These are phyloP conservation scores for Geopyxis carbonaria DNA, from an alignment of 495 filamentous ascomycete species.

Conservation along the genomic window DNA sequence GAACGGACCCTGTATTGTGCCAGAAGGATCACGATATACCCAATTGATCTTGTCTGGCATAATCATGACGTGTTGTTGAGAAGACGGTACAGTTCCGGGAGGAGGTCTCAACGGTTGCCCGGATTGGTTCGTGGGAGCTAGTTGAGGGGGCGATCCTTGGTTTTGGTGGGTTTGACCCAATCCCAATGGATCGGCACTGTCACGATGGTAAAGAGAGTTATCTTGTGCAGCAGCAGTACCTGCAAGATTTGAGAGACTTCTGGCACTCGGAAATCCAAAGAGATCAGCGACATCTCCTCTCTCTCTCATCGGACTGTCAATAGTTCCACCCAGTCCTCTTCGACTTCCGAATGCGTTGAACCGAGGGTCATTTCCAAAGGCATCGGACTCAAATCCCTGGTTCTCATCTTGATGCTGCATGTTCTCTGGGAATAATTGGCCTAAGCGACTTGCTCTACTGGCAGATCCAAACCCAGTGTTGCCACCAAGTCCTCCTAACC, in stretches of 20 bases:
- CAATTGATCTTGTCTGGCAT: slow-evolving; percentile 98
- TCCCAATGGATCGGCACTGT: slow-evolving; percentile 19
- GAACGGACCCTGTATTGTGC: slow-evolving; percentile 81
- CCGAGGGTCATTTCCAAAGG: slow-evolving; percentile 33
- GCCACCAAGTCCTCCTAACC: slow-evolving; percentile 35
- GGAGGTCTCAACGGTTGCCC: slow-evolving; percentile 19
- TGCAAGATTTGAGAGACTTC: slow-evolving; percentile 27
- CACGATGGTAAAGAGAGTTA: slow-evolving; percentile 25
- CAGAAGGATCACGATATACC: slow-evolving; percentile 92
- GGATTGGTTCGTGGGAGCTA: slow-evolving; percentile 9
- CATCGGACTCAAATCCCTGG: slow-evolving; percentile 21
- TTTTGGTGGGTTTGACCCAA: slow-evolving; percentile 16
- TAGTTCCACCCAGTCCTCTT: slow-evolving; percentile 39
- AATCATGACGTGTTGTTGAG: slow-evolving; percentile 67
- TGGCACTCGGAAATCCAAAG: slow-evolving; percentile 29
- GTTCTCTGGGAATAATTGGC: slow-evolving; percentile 83
- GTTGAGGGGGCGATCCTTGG: slow-evolving; percentile 15
- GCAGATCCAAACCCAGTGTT: slow-evolving; percentile 38
- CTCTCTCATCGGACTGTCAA: slow-evolving; percentile 45
- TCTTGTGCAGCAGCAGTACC: slow-evolving; percentile 29
- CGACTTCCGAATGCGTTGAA: slow-evolving; percentile 25
- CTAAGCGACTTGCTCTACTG: slow-evolving; percentile 59
- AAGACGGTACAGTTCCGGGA: slow-evolving; percentile 17
- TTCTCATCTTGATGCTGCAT: slow-evolving; percentile 42
- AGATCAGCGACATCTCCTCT: slow-evolving; percentile 41